phyloP scores from a whole-genome alignment of 805 yeast genomes.

The Kodamaea nitidulidarum region DNA sequence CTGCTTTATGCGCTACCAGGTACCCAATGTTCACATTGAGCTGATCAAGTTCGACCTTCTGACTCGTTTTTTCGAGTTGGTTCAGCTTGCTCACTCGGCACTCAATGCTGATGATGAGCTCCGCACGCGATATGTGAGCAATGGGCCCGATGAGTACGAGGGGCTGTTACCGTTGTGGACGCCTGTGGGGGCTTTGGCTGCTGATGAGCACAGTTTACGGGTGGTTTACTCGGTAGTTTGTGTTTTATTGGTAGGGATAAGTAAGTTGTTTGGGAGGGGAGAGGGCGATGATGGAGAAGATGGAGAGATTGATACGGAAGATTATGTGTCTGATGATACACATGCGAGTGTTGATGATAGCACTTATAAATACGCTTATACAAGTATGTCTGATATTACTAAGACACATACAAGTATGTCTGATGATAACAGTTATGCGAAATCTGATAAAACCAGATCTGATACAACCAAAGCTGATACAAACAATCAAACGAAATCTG shows the following conservation, averaged over 20 bases:
- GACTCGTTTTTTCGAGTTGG: slow-evolving; percentile 31
- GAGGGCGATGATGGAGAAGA: slow-evolving; percentile 4
- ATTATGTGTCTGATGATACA: no score
- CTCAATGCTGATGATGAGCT: slow-evolving; percentile 44
- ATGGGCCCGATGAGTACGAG: slow-evolving; percentile 30
- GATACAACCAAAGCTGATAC: no score
- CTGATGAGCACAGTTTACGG: slow-evolving; percentile 21
- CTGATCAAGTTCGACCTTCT: slow-evolving; percentile 34
- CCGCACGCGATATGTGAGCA: slow-evolving; percentile 36
- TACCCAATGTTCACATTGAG: slow-evolving; percentile 13
- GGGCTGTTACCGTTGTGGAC: slow-evolving; percentile 26
- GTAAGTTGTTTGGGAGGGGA: slow-evolving; percentile 28
- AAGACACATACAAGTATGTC: no score
- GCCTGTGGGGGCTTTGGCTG: slow-evolving; percentile 14
- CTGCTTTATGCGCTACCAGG: slow-evolving; percentile 14
- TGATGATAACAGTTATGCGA: no score
- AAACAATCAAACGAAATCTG: no score
- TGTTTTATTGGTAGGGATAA: slow-evolving; percentile 29
- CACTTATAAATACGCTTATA: no score
- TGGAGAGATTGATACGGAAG: not conserved
- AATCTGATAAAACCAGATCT: no score
- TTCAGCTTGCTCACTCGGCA: slow-evolving; percentile 31
- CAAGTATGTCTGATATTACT: no score
- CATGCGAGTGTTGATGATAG: no score
- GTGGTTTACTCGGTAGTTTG: slow-evolving; percentile 29